A percentile compares a stretch with the other conserved stretches of the same genome.
These are phyloP conservation scores for Starmerella stigmatis DNA, from an alignment of 805 yeast genomes.

Conservation along the genomic window DNA sequence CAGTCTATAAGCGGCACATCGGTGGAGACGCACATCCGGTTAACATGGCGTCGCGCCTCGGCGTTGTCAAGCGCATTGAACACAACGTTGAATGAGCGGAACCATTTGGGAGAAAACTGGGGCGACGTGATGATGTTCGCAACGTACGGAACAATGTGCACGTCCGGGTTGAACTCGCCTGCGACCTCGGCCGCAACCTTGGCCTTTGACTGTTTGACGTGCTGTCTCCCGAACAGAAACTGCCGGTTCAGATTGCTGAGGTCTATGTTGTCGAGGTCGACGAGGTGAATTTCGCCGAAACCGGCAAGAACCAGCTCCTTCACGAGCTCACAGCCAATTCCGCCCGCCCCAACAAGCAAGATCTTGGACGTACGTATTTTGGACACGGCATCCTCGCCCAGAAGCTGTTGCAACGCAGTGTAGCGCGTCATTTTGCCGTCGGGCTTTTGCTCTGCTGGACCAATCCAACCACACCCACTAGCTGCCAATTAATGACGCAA, in stretches of 20 bases:
- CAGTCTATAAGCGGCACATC: conserved; percentile 75
- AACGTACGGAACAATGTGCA: conserved; percentile 66
- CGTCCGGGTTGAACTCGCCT: conserved; percentile 52
- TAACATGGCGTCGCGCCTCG: conserved; percentile 85
- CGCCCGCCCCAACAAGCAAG: conserved; percentile 96
- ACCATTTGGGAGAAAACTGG: conserved; percentile 67
- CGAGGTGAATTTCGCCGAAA: conserved; percentile 26
- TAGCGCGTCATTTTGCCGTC: conserved; percentile 13
- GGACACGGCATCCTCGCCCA: conserved; percentile 19
- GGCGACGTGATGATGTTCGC: conserved; percentile 75
- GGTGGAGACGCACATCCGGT: conserved; percentile 65
- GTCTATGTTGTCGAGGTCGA: conserved; percentile 94
- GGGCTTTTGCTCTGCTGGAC: too few relatives aligned
- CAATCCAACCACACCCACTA: too few relatives aligned
- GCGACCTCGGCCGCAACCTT: conserved; percentile 79
- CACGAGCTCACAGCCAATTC: conserved; percentile 98
- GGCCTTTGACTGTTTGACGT: conserved; percentile 81
- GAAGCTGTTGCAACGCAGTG: conserved; percentile 14
- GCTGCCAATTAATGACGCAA: too few relatives aligned
- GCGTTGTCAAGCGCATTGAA: conserved; percentile 91
- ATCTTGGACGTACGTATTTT: conserved; percentile 32
- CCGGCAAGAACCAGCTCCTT: conserved; percentile 98
- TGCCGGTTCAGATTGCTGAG: conserved; percentile 87
- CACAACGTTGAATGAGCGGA: conserved; percentile 59
- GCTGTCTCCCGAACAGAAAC: conserved; percentile 78